Percentiles rank a stretch among this genome's conserved stretches.
Conservation (phyloP, 2,329 filamentous ascomycete species). For the Trichoderma breve region DNA sequence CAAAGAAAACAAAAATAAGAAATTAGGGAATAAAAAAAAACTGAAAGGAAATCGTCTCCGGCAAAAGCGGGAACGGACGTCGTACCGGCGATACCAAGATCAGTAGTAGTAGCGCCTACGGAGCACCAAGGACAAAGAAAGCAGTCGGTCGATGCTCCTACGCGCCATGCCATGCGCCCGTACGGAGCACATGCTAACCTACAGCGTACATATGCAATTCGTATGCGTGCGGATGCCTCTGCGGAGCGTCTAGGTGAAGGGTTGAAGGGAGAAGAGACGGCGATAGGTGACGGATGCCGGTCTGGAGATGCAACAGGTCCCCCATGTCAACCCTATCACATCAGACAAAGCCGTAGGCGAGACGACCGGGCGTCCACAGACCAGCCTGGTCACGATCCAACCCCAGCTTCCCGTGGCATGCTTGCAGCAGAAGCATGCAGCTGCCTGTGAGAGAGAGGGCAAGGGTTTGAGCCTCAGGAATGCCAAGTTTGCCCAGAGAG, state of each 20-base stretch:
- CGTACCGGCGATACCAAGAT: neutral
- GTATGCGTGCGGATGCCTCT: slow-evolving; percentile 10
- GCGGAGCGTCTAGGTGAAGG: neutral
- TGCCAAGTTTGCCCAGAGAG: slow-evolving; percentile 2
- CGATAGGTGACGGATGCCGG: neutral
- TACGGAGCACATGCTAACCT: slow-evolving; percentile 6
- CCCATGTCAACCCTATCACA: slow-evolving; percentile 5
- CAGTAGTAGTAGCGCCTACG: neutral
- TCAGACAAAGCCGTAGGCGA: slow-evolving; percentile 8
- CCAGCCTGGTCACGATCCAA: slow-evolving; percentile 7
- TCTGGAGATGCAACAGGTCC: neutral
- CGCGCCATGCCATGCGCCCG: slow-evolving; percentile 7
- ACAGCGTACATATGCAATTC: slow-evolving; percentile 1
- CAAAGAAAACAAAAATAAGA: neutral
- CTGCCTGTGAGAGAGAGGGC: slow-evolving; percentile 8
- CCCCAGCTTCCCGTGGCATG: slow-evolving; percentile 18
- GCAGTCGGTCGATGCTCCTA: neutral
- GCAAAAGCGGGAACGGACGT: slow-evolving; percentile 13
- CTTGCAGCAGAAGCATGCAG: slow-evolving; percentile 21
- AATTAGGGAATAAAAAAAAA: neutral
- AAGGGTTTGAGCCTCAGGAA: slow-evolving; percentile 10
- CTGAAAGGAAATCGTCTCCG: neutral
- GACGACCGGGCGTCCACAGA: slow-evolving; percentile 5
- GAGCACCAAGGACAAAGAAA: neutral
- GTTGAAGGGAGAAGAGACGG: neutral